Conservation (phyloP, 1,284 basidiomycete genomes). For the Mycena citricolor region DNA sequence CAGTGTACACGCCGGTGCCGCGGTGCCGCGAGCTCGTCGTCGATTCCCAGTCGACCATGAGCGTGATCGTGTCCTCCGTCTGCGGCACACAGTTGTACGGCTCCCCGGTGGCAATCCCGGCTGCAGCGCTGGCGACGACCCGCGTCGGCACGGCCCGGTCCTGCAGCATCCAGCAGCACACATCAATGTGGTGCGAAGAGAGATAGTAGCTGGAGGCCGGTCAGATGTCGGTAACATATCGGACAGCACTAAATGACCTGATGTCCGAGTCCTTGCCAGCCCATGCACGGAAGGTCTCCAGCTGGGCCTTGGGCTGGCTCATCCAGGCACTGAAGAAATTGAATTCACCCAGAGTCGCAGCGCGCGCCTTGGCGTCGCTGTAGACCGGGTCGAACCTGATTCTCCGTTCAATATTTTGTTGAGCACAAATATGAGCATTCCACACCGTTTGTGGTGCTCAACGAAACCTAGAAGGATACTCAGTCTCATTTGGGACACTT, state of each 20-base stretch:
- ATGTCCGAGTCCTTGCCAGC: slow-evolving; percentile 93
- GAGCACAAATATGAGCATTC: slow-evolving; percentile 1
- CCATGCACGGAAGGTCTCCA: slow-evolving; percentile 93
- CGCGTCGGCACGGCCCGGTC: slow-evolving; percentile 76
- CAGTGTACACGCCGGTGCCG: slow-evolving; percentile 87
- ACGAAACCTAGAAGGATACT: slow-evolving; percentile 63
- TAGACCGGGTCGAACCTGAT: slow-evolving; percentile 87
- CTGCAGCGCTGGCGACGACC: slow-evolving; percentile 85
- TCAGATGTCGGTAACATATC: slow-evolving; percentile 7
- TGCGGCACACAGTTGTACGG: slow-evolving; percentile 81
- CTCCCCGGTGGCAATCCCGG: slow-evolving; percentile 84
- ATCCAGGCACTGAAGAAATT: slow-evolving; percentile 92
- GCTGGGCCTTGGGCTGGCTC: slow-evolving; percentile 93
- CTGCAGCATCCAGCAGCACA: slow-evolving; percentile 90
- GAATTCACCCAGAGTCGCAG: slow-evolving; percentile 81
- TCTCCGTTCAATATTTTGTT: slow-evolving; percentile 2
- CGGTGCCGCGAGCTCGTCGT: slow-evolving; percentile 65
- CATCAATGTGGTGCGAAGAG: slow-evolving; percentile 91
- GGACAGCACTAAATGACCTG: no score
- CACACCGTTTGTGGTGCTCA: slow-evolving; percentile 80
- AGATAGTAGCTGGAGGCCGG: slow-evolving; percentile 75
- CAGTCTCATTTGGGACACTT: no score
- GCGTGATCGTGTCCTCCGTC: slow-evolving; percentile 94
- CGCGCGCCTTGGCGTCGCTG: slow-evolving; percentile 81
- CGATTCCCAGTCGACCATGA: slow-evolving; percentile 91